phyloP scores from a whole-genome alignment of 106 monocot genomes.

The Apostasia shenzhenica region DNA sequence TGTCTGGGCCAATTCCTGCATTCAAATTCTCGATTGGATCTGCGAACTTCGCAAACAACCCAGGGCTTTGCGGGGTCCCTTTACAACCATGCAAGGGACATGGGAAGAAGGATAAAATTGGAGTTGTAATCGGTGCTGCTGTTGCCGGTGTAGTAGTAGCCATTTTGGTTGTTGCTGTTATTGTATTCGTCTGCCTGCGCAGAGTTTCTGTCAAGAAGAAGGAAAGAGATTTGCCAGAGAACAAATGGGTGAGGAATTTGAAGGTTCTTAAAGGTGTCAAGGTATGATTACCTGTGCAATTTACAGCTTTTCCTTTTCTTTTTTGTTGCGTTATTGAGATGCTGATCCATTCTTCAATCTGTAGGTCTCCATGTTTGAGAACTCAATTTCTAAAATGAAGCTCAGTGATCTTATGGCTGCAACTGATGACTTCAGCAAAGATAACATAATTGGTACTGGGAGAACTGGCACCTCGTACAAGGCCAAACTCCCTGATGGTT shows the following conservation, averaged over 20 bases:
- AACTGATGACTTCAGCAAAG: constrained; percentile 64
- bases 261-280: constrained; percentile 50
- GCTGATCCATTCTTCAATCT: neutral
- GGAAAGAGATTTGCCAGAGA: constrained; percentile 36
- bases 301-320: neutral
- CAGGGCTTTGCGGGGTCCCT: constrained; percentile 62
- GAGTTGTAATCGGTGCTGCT: constrained; percentile 52
- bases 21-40: constrained; percentile 1
- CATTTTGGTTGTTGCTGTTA: constrained; percentile 30
- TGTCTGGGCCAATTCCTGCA: constrained; percentile 51
- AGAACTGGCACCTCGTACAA: constrained; percentile 74
- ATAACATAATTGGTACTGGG: constrained; percentile 58
- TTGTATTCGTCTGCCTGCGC: constrained; percentile 45
- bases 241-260: constrained; percentile 58
- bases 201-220: constrained; percentile 49
- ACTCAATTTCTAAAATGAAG: constrained; percentile 83
- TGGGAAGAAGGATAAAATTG: constrained; percentile 25
- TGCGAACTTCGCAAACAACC: constrained; percentile 37
- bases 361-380: constrained; percentile 85
- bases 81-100: constrained; percentile 21
- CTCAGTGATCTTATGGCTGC: constrained; percentile 67
- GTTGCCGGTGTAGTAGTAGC: constrained; percentile 41
- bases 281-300: constrained; percentile 23
- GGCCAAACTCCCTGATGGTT: constrained; percentile 68
- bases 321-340: neutral